Conservation (phyloP, 2,329 filamentous ascomycete species). For the Pseudocercospora fuligena region DNA sequence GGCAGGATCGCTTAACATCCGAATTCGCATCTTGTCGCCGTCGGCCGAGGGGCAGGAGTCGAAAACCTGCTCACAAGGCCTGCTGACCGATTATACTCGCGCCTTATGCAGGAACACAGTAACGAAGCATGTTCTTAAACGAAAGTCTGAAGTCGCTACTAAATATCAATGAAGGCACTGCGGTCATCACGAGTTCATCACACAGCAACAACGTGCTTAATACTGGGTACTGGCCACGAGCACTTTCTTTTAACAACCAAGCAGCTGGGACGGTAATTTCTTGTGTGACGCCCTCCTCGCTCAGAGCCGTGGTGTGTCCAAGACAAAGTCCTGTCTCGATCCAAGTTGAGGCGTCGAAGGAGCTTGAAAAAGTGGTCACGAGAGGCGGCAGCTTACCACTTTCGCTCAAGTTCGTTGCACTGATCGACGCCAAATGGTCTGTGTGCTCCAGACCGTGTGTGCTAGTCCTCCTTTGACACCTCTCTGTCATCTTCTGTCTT, state of each 20-base stretch:
- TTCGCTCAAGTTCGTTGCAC: not conserved
- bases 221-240: not conserved
- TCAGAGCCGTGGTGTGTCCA: constrained; percentile 9
- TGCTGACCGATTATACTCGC: not conserved
- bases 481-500: not conserved
- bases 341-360: not conserved
- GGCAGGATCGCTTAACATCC: not conserved
- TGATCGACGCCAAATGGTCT: constrained; percentile 1
- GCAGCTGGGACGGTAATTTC: not conserved
- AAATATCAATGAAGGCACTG: not conserved
- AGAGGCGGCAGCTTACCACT: constrained; percentile 2
- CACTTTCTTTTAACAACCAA: not conserved
- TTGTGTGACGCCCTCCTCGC: constrained; percentile 6
- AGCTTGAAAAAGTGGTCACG: not conserved
- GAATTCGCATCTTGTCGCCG: not conserved
- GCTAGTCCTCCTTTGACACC: constrained; percentile 1
- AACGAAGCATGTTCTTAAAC: not conserved
- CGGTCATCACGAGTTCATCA: not conserved
- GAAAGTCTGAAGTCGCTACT: not conserved
- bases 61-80: not conserved
- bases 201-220: not conserved
- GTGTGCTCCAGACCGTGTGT: constrained; percentile 1
- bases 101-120: constrained; percentile 4
- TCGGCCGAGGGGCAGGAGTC: not conserved
- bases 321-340: constrained; percentile 5